Conservation (phyloP, 208 protist species). For the Crithidia sp. region DNA sequence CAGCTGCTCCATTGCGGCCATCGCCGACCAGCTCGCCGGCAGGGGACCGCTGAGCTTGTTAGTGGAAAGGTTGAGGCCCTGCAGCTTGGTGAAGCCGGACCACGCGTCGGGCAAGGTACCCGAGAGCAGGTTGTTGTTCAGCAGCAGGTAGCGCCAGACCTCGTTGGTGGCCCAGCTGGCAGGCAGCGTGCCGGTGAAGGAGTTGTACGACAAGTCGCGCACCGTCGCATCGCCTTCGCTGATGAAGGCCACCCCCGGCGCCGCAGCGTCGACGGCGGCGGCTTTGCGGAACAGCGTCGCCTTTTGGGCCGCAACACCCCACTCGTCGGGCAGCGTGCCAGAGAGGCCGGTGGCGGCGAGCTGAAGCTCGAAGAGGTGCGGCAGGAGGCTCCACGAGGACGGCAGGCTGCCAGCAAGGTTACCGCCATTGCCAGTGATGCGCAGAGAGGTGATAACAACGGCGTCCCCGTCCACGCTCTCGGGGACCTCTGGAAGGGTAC, state of each 20-base stretch:
- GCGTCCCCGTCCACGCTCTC: background rate
- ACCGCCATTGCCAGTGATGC: constrained; percentile 1
- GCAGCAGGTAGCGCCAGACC: constrained; percentile 2
- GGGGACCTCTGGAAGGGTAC: constrained; percentile 22
- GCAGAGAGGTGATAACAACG: constrained; percentile 21
- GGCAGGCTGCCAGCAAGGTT: constrained; percentile 18
- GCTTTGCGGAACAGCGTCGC: background rate
- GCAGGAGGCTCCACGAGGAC: constrained; percentile 9
- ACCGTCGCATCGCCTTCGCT: background rate
- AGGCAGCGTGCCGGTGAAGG: constrained; percentile 4
- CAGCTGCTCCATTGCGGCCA: constrained; percentile 5
- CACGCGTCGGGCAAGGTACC: constrained; percentile 7
- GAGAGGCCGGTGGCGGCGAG: constrained; percentile 4
- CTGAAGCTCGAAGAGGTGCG: constrained; percentile 4
- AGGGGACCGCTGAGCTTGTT: constrained; percentile 15
- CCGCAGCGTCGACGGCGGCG: background rate
- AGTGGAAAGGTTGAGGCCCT: constrained; percentile 3
- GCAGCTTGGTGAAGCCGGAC: background rate
- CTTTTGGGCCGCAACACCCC: background rate
- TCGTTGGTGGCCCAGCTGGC: background rate
- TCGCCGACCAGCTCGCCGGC: constrained; percentile 18
- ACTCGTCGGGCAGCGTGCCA: constrained; percentile 6
- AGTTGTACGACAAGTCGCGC: constrained; percentile 11
- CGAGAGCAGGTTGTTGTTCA: constrained; percentile 6
- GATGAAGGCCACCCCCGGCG: background rate